Evolutionary conservation across 2,329 filamentous ascomycete genomes (phyloP), one percentile per base, ranked within the genome.

Genomic region (Zelopaecilomyces penicillatus): DNA sequence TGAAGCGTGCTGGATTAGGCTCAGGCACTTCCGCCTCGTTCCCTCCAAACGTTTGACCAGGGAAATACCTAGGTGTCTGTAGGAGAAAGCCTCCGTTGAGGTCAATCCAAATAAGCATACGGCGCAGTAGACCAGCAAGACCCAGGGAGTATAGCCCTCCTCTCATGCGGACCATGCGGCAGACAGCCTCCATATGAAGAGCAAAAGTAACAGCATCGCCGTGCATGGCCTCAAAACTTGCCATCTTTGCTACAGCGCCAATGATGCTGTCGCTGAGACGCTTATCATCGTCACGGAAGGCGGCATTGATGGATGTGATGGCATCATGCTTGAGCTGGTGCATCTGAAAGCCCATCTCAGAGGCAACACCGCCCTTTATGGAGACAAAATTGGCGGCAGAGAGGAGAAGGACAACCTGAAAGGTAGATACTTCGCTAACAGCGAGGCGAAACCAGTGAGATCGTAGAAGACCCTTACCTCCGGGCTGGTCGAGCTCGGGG

Each of bases 161-260:
- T 12, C 71, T 63, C 36, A 71, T 48, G 12, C 57, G 57, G 8
- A 76, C 57, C 57, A 73, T 68, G 12, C 62, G 57, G 33, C 54
- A 49, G 28, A 75, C 57, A 4, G 66, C 71, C 1, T 58, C 57
- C 71, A 75, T 75, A 57, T 76, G 72, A 4, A 66, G 64, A 41
- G 63, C 56, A 47, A 69, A 75, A 10, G 63, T 61, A 4, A 60
- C 54, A 19, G 61, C 51, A 19, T 64, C 61, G 26, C 71, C 71
- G 50, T 68, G 73, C 48, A 74, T 67, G n/a, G 70, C 70, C 52
- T 76, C 73, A 53, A 71, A 75, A 48, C 66, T 68, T 7, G 71
- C 72, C 70, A 76, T 71, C 49, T 72, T 70, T 31, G 68, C 69
- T 4, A 73, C 69, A 3, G 72, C 70, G 6, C 66, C 68, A 41